These are phyloP conservation scores for Phytophthora multivora DNA, from an alignment of 352 stramenopile genomes.

Conservation along the genomic window DNA sequence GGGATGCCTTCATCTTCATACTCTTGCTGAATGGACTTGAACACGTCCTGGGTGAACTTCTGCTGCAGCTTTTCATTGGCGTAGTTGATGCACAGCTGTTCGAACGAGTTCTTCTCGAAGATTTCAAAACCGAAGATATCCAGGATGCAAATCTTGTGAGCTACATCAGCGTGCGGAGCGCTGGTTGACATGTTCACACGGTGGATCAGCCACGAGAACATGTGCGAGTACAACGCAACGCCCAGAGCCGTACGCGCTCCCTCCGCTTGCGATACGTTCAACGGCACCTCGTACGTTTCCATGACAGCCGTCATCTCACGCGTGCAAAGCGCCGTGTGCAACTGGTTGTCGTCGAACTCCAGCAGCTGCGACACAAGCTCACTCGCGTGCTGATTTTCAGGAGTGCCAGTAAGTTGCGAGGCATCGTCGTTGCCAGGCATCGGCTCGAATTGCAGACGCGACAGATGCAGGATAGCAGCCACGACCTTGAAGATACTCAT, in stretches of 20 bases:
- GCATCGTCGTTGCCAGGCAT: conserved; percentile 68
- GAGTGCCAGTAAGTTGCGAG: conserved; percentile 58
- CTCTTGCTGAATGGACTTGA: conserved; percentile 95
- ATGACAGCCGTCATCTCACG: conserved; percentile 84
- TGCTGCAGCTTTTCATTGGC: conserved; percentile 96
- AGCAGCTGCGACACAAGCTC: conserved; percentile 68
- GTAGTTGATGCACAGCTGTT: conserved; percentile 97
- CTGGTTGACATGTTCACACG: conserved; percentile 83
- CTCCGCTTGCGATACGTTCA: conserved; percentile 84
- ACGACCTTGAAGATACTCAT: conserved; percentile 83
- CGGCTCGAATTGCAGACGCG: conserved; percentile 67
- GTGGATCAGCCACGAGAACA: conserved; percentile 97
- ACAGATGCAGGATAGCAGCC: conserved; percentile 83
- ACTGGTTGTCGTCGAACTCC: conserved; percentile 63
- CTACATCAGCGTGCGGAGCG: conserved; percentile 50
- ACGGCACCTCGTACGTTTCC: conserved; percentile 84
- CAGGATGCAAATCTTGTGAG: conserved; percentile 90
- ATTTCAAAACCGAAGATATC: conserved; percentile 99
- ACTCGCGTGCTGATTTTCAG: conserved; percentile 54
- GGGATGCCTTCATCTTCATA: conserved; percentile 96
- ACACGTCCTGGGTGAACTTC: conserved; percentile 94
- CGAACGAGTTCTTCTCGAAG: conserved; percentile 96
- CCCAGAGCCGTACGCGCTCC: conserved; percentile 76
- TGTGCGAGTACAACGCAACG: conserved; percentile 92
- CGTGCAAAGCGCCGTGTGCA: conserved; percentile 72